Percentiles rank a stretch among this genome's conserved stretches.
Evolutionary conservation across 2,329 filamentous ascomycete species (phyloP).

Genomic region (Fusarium udum): DNA sequence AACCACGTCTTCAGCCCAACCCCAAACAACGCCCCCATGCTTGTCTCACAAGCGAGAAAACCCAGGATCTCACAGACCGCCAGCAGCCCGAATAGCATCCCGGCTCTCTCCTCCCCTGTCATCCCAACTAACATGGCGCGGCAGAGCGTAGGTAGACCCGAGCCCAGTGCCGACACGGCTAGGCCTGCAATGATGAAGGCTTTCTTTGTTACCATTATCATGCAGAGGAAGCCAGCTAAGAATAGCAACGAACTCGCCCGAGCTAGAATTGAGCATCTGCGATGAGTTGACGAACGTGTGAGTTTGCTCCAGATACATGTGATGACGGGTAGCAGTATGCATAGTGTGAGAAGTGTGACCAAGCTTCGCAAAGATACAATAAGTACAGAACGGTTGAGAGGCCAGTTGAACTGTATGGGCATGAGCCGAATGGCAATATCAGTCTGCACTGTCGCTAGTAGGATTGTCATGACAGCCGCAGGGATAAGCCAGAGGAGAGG

Average conservation of each 20-base stretch:
- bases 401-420: slow-evolving; percentile 42
- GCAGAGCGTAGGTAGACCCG: slow-evolving; percentile 40
- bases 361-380: slow-evolving; percentile 38
- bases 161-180: slow-evolving; percentile 36
- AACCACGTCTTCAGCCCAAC: slow-evolving; percentile 39
- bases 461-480: slow-evolving; percentile 35
- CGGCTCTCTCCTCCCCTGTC: slow-evolving; percentile 23
- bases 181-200: slow-evolving; percentile 36
- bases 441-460: slow-evolving; percentile 34
- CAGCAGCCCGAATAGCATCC: slow-evolving; percentile 40
- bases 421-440: slow-evolving; percentile 40
- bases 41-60: slow-evolving; percentile 32
- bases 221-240: slow-evolving; percentile 37
- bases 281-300: not conserved
- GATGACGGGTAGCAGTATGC: slow-evolving; percentile 34
- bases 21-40: slow-evolving; percentile 39
- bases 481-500: slow-evolving; percentile 40
- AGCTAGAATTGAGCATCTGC: slow-evolving; percentile 29
- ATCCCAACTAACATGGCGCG: slow-evolving; percentile 38
- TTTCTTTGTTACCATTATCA: slow-evolving; percentile 34
- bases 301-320: slow-evolving; percentile 20
- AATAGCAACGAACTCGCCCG: slow-evolving; percentile 34
- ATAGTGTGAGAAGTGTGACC: slow-evolving; percentile 35
- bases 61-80: slow-evolving; percentile 40
- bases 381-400: slow-evolving; percentile 31